A percentile compares a stretch with the other conserved stretches of the same genome.
These are phyloP conservation scores for Colletotrichum plurivorum DNA, from an alignment of 2,329 filamentous ascomycete species.

Conservation along the genomic window DNA sequence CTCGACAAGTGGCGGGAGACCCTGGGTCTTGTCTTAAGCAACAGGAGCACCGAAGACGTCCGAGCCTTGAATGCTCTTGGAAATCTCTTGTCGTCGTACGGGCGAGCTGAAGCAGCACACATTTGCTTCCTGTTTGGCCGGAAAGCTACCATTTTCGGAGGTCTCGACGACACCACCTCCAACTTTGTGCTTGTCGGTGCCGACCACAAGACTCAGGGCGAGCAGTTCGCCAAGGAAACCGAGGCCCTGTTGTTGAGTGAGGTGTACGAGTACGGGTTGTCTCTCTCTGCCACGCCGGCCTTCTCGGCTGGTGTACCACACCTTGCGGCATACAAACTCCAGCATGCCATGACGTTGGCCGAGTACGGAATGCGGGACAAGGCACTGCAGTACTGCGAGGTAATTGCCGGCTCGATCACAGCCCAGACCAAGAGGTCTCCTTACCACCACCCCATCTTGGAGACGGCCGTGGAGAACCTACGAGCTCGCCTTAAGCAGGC, in stretches of 20 bases:
- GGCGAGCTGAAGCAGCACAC: constrained; percentile 90
- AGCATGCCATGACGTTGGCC: constrained; percentile 86
- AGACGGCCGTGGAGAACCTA: constrained; percentile 85
- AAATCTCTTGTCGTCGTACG: constrained; percentile 86
- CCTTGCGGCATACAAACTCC: constrained; percentile 90
- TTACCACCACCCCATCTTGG: constrained; percentile 85
- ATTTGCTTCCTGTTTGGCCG: constrained; percentile 93
- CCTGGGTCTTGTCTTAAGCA: constrained; percentile 86
- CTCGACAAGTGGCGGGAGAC: constrained; percentile 97
- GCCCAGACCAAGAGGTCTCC: constrained; percentile 86
- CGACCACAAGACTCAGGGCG: constrained; percentile 80
- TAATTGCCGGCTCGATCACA: constrained; percentile 81
- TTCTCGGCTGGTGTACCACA: constrained; percentile 78
- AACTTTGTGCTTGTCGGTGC: constrained; percentile 88
- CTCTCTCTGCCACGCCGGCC: constrained; percentile 71
- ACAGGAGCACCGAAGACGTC: constrained; percentile 85
- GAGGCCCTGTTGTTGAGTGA: constrained; percentile 96
- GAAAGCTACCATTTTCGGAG: constrained; percentile 79
- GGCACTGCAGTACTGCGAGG: constrained; percentile 92
- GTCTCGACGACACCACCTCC: constrained; percentile 83
- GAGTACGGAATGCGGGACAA: constrained; percentile 87
- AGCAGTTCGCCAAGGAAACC: constrained; percentile 82
- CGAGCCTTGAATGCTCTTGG: constrained; percentile 85
- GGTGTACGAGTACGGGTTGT: constrained; percentile 91
- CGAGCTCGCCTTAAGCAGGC: constrained; percentile 86